Conservation (phyloP, 1,284 basidiomycete species). For the Quambalaria eucalypti region DNA sequence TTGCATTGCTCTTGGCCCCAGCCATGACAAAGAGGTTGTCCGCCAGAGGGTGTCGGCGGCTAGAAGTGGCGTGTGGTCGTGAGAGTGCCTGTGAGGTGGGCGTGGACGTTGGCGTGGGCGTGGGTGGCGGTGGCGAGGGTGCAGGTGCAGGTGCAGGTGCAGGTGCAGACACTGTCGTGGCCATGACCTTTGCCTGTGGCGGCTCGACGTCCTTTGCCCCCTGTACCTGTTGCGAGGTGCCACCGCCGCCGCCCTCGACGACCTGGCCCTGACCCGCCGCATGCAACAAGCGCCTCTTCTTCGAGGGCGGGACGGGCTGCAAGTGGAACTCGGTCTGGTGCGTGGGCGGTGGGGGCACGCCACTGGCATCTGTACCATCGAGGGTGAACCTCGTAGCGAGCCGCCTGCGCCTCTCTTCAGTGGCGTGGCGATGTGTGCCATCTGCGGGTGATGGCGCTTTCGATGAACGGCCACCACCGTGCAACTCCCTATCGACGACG, state of each 20-base stretch:
- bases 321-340: constrained; percentile 3
- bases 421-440: background rate
- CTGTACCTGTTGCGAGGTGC: background rate
- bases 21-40: background rate
- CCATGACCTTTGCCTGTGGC: background rate
- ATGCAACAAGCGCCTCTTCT: background rate
- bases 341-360: background rate
- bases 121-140: background rate
- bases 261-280: background rate
- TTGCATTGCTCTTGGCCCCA: constrained; percentile 5
- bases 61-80: background rate
- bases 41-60: background rate
- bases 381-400: background rate
- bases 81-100: background rate
- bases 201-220: background rate
- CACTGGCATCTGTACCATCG: background rate
- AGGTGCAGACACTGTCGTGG: constrained; percentile 6
- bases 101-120: background rate
- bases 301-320: constrained; percentile 7
- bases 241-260: background rate
- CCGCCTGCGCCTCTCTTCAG: background rate
- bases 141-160: background rate
- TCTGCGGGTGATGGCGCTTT: background rate
- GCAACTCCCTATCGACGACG: background rate
- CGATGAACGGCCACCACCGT: background rate